Evolutionary conservation across 1,139 yeast species (phyloP), one percentile per base, ranked within the genome.

Genomic region (Geotrichum histeridarum): DNA sequence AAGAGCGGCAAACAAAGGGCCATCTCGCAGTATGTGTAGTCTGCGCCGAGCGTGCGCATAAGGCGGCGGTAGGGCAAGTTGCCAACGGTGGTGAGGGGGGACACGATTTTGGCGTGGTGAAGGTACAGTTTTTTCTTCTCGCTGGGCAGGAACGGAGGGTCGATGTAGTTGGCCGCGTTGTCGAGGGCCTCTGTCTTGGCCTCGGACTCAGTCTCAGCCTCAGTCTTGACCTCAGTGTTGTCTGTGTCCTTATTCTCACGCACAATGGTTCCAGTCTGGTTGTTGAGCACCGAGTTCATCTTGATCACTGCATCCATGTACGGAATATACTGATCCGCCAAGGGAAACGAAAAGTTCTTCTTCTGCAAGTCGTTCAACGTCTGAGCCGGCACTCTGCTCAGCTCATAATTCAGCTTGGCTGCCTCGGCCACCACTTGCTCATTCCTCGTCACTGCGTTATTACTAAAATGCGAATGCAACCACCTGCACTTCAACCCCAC

Each of bases 31-130:
- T 88, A 93, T 0, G 99, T 93, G 14, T 91, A 80, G 65, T 93
- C 98, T 5, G 96, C 96, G 30, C 98, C 98, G 39, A 89, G 73
- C 0, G 84, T 77, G 65, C 85, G 86, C 97, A 94, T 93, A 57
- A 94, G 77, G 61, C 98, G 79, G 69, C 99, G 84, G 72, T 83
- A 93, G 12, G 99, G 99, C 64, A 94, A 76, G 69, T 93, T 93
- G 35, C 99, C 99, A 7, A 94, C 99, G 0, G 99, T 93, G 22
- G 99, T 94, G 60, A 93, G 78, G 1, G 99, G 99, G 0, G 97
- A 89, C 11, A 93, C 85, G 58, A 93, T 90, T 69, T 89, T 91
- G 58, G 94, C 93, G 42, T 81, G 73, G 51, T 77, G 74, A 53
- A 87, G 77, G 65, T 89, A 75, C 47, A 94, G 70, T 57, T 72